Percentiles rank a stretch among this genome's conserved stretches.
Evolutionary conservation across 2,329 filamentous ascomycete species (phyloP).

Genomic region (Xylaria sp.): DNA sequence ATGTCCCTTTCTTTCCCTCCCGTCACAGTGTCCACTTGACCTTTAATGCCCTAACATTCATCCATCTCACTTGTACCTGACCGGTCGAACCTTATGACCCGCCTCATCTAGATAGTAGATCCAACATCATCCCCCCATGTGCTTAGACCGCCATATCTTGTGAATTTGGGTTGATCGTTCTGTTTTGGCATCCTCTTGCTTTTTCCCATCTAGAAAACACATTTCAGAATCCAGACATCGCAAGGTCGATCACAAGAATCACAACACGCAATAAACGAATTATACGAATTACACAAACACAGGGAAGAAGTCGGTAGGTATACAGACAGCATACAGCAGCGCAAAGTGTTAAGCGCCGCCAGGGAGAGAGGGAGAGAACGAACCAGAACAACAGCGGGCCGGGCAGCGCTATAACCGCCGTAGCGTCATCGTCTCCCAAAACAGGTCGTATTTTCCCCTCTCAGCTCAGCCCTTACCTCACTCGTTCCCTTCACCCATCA

Average conservation of each 20-base stretch:
- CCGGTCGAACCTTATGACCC: slow-evolving; percentile 26
- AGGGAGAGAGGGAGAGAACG: no score
- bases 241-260: not conserved
- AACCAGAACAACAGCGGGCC: slow-evolving; percentile 13
- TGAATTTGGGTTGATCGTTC: not conserved
- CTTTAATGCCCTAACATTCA: not conserved
- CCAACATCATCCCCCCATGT: not conserved
- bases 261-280: not conserved
- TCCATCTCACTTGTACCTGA: slow-evolving; percentile 2
- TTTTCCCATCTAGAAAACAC: not conserved
- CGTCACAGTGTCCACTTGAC: slow-evolving; percentile 24
- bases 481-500: not conserved
- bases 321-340: no score
- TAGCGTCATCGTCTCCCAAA: slow-evolving; percentile 25
- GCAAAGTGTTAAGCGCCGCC: not conserved
- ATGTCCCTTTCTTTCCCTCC: no score
- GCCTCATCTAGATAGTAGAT: slow-evolving; percentile 1
- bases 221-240: not conserved
- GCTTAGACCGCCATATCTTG: slow-evolving; percentile 7
- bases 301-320: no score
- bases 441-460: slow-evolving; percentile 20
- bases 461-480: slow-evolving; percentile 19
- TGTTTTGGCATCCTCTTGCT: not conserved
- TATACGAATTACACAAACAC: not conserved
- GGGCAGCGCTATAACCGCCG: slow-evolving; percentile 10